phyloP scores from a whole-genome alignment of 805 yeast genomes.

The Sugiyamaella mastotermitis region DNA sequence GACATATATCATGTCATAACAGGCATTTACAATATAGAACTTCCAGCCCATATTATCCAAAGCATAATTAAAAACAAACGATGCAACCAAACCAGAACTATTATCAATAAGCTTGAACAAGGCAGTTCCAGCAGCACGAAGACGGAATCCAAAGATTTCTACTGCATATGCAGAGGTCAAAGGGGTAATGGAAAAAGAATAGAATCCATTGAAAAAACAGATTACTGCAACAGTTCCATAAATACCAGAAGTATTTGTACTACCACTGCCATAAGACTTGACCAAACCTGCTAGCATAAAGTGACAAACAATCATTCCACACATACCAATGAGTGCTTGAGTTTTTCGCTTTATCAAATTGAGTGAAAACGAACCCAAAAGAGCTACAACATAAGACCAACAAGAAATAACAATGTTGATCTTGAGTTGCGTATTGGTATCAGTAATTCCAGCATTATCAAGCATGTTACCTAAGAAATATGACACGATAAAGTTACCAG shows the following conservation, averaged over 20 bases:
- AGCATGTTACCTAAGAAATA: conserved; percentile 47
- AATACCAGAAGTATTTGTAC: conserved; percentile 20
- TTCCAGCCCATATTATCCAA: conserved; percentile 39
- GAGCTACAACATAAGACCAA: conserved; percentile 3
- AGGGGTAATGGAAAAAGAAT: conserved; percentile 13
- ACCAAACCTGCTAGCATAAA: too few relatives aligned
- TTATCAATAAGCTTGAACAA: conserved; percentile 25
- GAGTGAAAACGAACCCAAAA: conserved; percentile 6
- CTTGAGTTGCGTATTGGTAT: conserved; percentile 7
- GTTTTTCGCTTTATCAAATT: conserved; percentile 13
- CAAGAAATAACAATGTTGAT: conserved; percentile 10
- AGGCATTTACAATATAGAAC: conserved; percentile 35
- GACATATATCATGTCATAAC: conserved; percentile 27
- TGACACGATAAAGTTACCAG: conserved; percentile 14
- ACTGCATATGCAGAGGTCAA: conserved; percentile 16
- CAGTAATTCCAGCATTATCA: conserved; percentile 47
- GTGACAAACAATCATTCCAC: not conserved
- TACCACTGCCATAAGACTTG: too few relatives aligned
- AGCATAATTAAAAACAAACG: conserved; percentile 35
- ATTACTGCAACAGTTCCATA: conserved; percentile 27
- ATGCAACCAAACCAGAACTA: conserved; percentile 25
- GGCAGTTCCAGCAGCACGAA: conserved; percentile 39
- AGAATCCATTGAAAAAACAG: conserved; percentile 12
- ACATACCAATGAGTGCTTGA: conserved; percentile 14
- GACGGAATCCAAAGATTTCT: conserved; percentile 24